Evolutionary conservation across 169 alveolate genomes (phyloP), one percentile per base, ranked within the genome.

Genomic region (Plasmodium blacklocki): DNA sequence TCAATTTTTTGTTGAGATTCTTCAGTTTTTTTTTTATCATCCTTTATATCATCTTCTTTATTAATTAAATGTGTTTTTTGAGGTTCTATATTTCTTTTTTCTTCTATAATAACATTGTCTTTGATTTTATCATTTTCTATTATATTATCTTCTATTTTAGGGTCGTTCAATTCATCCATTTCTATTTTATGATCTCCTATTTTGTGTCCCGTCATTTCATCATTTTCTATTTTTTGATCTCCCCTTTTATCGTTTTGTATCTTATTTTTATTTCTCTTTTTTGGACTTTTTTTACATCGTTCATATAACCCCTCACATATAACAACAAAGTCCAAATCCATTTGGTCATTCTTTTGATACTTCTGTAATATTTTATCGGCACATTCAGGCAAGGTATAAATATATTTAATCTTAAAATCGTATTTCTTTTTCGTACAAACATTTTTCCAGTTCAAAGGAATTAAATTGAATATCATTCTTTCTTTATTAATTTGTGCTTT

Each of bases 321-420:
- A 68, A 83, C 70, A 60, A 83, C 91, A 68, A 83, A 68, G 32
- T 83, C 83, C 64, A 45, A 83, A 43, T 21, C 18, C 56, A 62
- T 2, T 39, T 83, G 85, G 11, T 78, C 39, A 58, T 23, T 58
- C n/a, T 43, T 4, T 11, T 49, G 50, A 83, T 18, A 68, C 15
- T 14, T 39, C 54, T 68, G 18, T 47, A 83, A 56, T 6, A 83
- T 83, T 56, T 83, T 64, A 83, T 83, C 91, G 2, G 91, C 91
- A 54, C 91, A 68, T 19, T 50, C 26, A 26, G 91, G 50, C 18
- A 83, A 26, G 12, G 91, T 83, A 56, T 83, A 83, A 68, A 83
- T 52, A 62, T 83, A 67, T 54, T 49, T 70, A 68, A 83, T 49
- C 39, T 14, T 83, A 14, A 26, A 74, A 19, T 83, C 85, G 47